Evolutionary conservation across 495 filamentous ascomycete genomes (phyloP), one percentile per base, ranked within the genome.

Genomic region (Lasiosphaeriaceae sp.): DNA sequence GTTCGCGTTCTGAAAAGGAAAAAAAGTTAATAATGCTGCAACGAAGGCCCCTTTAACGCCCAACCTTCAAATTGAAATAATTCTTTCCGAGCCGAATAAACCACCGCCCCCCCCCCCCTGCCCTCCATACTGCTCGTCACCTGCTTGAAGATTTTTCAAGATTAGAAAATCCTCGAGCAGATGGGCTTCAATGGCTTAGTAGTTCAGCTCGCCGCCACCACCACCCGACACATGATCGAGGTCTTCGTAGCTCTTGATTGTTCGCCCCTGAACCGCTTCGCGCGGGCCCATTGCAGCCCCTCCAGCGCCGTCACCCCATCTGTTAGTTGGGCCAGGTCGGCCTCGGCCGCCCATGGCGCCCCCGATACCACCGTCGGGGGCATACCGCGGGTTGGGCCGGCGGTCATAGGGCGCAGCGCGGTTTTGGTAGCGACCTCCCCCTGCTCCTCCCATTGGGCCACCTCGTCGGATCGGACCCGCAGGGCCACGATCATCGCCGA

Each of bases 201-300:
- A 86, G 68, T 86, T 85, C 29, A 86, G 68, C 67, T 86, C 83
- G 12, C 79, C 77, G n/a, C 80, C 80, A 16, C 73, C 82, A 44
- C 78, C 79, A 16, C 79, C 79, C 14, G 78, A 77, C 29, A 81
- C 79, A 16, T 94, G 93, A 75, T 98, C 94, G 2, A 98, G 75
- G 72, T 98, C 94, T 71, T 97, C 95, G 71, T 98, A 98, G 69
- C 89, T 95, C 79, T 94, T 96, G 34, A 98, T 66, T 43, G 88
- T 96, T 46, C 94, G 82, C 3, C 95, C 94, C 60, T 92, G 87
- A 2, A 96, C 90, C 1, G 92, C 89, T 72, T 95, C 90, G 16
- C 87, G 76, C 2, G 92, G 91, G 2, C 88, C 89, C 59, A 92
- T 84, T 1, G 86, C 84, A 46, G 86, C 87, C 54, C 77, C 78